Evolutionary conservation across 495 filamentous ascomycete genomes (phyloP), one percentile per base, ranked within the genome.

Genomic region (Sphaerosporella brunnea): DNA sequence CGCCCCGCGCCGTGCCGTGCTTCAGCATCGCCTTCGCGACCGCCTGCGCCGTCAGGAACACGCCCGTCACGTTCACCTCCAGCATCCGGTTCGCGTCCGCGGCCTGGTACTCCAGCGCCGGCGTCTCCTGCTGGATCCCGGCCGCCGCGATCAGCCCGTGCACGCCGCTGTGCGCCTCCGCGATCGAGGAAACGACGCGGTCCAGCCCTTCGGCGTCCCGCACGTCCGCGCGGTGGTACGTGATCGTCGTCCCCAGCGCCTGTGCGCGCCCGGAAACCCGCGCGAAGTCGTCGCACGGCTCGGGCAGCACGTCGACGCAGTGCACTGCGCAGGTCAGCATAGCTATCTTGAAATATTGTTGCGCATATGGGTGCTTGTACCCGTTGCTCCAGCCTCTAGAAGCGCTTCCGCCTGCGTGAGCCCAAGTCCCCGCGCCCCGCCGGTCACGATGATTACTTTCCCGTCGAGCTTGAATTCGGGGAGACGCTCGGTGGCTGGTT

Each of bases 121-220:
- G 66, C 10, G 68, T 75, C 44, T 82, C 70, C 53, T 83, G 74
- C 61, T 84, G 76, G 36, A 84, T 77, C 5, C 77, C 80, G 0
- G 82, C 82, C 2, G 80, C 80, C 0, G 82, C 82, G n/a, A 87
- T 68, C 28, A 84, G 60, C 2, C 82, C 82, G 54, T 87, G 80
- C 51, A 87, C 53, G 2, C 76, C 70, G 28, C 66, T 41, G n/a
- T n/a, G n/a, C 49, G 76, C 55, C 45, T 70, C 62, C 0, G 75
- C 74, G 50, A 84, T 81, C 2, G 54, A 45, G 8, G 59, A 62
- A 25, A 82, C 72, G 15, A 69, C 56, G 30, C 50, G 47, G 53
- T 80, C 70, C 2, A 83, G 68, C 21, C 69, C 59, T 1, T 55
- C 45, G n/a, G 64, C 64, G 54, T 84, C 66, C 35, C 73, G 70